Base-by-base conservation (phyloP, 495 filamentous ascomycete genomes). In the Hypoxylon crocopeplum region DNA sequence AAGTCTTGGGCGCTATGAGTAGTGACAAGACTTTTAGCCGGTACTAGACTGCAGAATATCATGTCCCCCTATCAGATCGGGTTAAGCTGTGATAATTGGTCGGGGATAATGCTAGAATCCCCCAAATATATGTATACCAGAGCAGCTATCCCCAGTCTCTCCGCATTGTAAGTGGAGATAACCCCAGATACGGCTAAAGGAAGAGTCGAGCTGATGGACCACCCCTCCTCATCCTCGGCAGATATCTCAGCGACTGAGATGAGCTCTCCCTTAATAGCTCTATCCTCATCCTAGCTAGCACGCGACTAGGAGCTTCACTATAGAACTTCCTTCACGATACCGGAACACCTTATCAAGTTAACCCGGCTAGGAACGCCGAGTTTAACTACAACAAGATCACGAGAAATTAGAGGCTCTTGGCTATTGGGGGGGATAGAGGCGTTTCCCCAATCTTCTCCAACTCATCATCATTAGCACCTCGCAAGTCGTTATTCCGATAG, bases 381-480 rank as follows among this genome's bases (percentile, higher is more conserved):
- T 11, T 27, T 12, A 11, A 40, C 22, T 24, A 40, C 22, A 39
- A n/a, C 30, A 41, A 40, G 37, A 27, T 4, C 24, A 4, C 24
- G 8, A 27, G 24, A 27, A 27, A 27, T 10, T 50, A 50, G 38
- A 40, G 21, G 17, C 15, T 21, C 44, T 37, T 53, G 16, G 40
- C 40, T 13, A 27, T 39, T 29, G 51, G n/a, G 41, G 11, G 34
- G 5, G 27, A 20, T 24, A 25, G 27, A 39, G 24, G n/a, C 24
- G 17, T 44, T 48, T 38, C 48, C 25, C 59, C 54, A 63, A 49
- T 24, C 42, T 64, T 64, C 60, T 44, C 60, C 60, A 64, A 64
- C 60, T 33, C 27, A 12, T 24, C 33, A 19, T 11, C 27, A 5
- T 3, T 12, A 19, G 10, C 32, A 13, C 22, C 25, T 55, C 54